Base-by-base conservation (phyloP, 805 yeast species). In the Myxozyma neglecta region DNA sequence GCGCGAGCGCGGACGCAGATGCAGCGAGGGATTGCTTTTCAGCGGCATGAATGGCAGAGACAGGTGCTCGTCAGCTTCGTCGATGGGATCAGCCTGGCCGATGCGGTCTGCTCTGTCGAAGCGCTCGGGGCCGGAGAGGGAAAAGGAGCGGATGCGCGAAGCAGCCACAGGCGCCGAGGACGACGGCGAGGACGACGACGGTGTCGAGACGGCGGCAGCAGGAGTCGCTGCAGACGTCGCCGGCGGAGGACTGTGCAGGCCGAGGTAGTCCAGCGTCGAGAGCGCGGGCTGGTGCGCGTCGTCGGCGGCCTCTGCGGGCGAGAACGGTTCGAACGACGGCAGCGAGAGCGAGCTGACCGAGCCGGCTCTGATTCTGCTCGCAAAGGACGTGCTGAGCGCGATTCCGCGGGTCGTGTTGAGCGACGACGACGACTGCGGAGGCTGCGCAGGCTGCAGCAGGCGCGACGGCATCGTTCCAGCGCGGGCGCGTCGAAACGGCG, bases 401-500 rank as follows among this genome's bases (percentile, higher is more conserved):
- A n/a, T n/a, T n/a, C n/a, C n/a, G n/a, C n/a, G n/a, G n/a, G n/a
- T n/a, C n/a, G n/a, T n/a, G n/a, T n/a, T n/a, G n/a, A 42, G 36
- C 8, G 63, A 34, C 39, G 60, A 43, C n/a, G n/a, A 32, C 35
- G 62, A 20, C 13, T 10, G 40, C 45, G 6, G 58, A 18, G n/a
- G 55, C 43, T 10, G 45, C 1, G 47, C 8, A 20, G 49, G 49
- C 49, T 48, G 49, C 44, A 51, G 45, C 13, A 51, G 49, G 88
- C 84, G 64, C 94, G 80, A 68, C 20, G 45, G 45, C 20, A 42
- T n/a, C 7, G 45, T 42, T 42, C 45, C 45, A 42, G 45, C 45
- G 36, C 37, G 18, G 49, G 88, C 84, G 64, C 94, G 80, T 67
- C 84, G 76, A 56, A 57, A 51, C 35, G 65, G 11, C n/a, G 62